Percentiles rank a stretch among this genome's conserved stretches.
Evolutionary conservation across 2,329 filamentous ascomycete species (phyloP).

Genomic region (Phymatotrichopsis omnivora): DNA sequence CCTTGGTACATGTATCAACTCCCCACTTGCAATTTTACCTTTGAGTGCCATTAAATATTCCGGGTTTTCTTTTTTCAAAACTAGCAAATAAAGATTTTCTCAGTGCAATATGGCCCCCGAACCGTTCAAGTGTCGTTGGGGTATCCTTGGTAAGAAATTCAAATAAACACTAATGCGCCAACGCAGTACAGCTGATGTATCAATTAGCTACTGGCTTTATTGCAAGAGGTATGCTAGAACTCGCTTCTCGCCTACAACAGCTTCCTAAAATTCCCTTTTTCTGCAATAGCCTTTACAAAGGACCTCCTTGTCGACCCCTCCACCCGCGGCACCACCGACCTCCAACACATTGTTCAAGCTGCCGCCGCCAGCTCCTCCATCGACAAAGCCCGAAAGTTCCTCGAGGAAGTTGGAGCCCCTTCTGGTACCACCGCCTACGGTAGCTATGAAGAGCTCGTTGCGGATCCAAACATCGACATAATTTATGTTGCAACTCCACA

Average conservation of each 20-base stretch:
- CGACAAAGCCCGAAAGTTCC: constrained; percentile 59
- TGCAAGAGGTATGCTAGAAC: constrained; percentile 23
- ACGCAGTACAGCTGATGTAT: not conserved
- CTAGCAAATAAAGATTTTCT: no score
- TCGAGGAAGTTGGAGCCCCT: constrained; percentile 60
- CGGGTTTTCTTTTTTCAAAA: no score
- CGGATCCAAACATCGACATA: constrained; percentile 69
- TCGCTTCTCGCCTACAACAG: not conserved
- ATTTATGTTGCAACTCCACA: constrained; percentile 85
- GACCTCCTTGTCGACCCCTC: constrained; percentile 68
- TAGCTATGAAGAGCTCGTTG: constrained; percentile 70
- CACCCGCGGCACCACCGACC: constrained; percentile 57
- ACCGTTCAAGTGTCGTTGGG: constrained; percentile 28
- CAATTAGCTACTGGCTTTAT: constrained; percentile 27
- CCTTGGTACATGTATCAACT: no score
- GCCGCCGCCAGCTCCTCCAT: constrained; percentile 69
- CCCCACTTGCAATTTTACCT: no score
- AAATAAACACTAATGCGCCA: not conserved
- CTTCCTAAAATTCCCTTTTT: not conserved
- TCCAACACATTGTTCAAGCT: constrained; percentile 67
- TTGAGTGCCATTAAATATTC: no score
- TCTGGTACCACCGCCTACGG: constrained; percentile 61
- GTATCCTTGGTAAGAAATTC: constrained; percentile 27
- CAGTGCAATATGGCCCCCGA: no score
- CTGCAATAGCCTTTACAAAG: constrained; percentile 50